These are phyloP conservation scores for Aspergillus brasiliensis DNA, from an alignment of 2,329 filamentous ascomycete species.

Conservation along the genomic window DNA sequence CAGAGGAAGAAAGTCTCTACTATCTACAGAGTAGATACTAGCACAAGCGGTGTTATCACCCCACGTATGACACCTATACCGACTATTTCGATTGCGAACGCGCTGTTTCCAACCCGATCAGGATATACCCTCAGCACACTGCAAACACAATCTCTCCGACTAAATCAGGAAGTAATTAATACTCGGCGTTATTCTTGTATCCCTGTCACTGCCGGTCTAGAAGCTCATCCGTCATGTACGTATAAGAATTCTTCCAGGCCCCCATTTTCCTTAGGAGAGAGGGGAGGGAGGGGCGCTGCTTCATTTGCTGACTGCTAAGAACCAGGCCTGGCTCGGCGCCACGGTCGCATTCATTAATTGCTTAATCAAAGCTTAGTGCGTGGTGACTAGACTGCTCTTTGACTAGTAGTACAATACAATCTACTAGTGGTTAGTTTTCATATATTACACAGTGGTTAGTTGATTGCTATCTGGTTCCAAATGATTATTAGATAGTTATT, in stretches of 20 bases:
- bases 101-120: too few species aligned
- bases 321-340: conserved; percentile 13
- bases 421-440: too few species aligned
- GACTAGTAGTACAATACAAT: background rate
- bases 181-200: background rate
- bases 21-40: too few species aligned
- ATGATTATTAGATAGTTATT: background rate
- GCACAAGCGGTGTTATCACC: too few species aligned
- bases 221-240: background rate
- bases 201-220: background rate
- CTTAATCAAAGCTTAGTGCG: conserved; percentile 26
- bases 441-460: too few species aligned
- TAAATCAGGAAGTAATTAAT: background rate
- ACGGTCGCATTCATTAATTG: conserved; percentile 19
- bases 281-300: too few species aligned
- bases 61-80: too few species aligned
- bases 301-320: background rate
- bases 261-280: background rate
- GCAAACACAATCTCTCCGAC: background rate
- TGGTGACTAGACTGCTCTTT: background rate
- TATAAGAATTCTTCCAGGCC: background rate
- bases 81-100: too few species aligned
- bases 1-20: too few species aligned
- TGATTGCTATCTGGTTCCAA: background rate
- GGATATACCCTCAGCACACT: too few species aligned